These are phyloP conservation scores for Blastocystis sp. DNA, from an alignment of 352 stramenopile species.

Conservation along the genomic window DNA sequence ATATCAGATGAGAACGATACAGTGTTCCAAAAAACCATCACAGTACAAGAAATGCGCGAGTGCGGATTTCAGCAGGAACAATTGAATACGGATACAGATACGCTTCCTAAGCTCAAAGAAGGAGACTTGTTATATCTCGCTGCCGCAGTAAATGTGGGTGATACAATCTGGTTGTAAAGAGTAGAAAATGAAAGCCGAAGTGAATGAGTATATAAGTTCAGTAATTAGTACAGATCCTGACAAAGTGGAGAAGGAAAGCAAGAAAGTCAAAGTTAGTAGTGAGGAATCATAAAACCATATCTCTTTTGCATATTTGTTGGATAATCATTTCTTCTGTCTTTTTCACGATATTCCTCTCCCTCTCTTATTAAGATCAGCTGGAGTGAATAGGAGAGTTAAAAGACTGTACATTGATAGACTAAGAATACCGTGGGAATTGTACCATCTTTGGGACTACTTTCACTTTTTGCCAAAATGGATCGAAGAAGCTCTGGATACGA, in stretches of 20 bases:
- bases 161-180: not conserved
- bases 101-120: conserved; percentile 8
- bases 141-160: not conserved
- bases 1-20: not conserved
- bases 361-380: not conserved
- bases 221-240: not conserved
- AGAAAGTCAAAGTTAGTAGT: not conserved
- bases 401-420: not conserved
- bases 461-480: conserved; percentile 59
- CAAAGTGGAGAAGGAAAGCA: not conserved
- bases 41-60: conserved; percentile 3
- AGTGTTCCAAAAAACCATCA: not conserved
- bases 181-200: conserved; percentile 55
- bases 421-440: not conserved
- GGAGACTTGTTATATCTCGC: conserved; percentile 31
- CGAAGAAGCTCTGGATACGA: conserved; percentile 62
- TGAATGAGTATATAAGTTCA: not conserved
- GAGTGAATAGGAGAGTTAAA: not conserved
- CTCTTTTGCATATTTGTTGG: not conserved
- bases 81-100: conserved; percentile 35
- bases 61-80: not conserved
- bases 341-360: not conserved
- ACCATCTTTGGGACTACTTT: not conserved
- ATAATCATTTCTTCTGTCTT: not conserved
- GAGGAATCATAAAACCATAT: not conserved